Conservation (phyloP, 2,329 filamentous ascomycete species). For the Fusarium floridanum region DNA sequence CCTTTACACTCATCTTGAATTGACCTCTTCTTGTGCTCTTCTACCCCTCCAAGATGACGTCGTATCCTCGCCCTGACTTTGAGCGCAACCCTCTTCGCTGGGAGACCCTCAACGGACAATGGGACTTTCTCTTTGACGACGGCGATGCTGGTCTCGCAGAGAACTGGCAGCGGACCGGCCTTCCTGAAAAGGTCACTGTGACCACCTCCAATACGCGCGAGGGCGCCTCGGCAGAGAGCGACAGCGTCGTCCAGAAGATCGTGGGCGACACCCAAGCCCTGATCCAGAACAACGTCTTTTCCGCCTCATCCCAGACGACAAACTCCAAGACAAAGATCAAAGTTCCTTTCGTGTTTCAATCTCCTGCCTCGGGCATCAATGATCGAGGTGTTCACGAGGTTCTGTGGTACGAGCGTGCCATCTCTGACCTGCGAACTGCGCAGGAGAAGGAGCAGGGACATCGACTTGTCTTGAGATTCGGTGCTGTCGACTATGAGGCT, state of each 20-base stretch:
- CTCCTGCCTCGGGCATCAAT: constrained; percentile 72
- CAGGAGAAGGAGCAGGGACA: constrained; percentile 57
- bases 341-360: constrained; percentile 76
- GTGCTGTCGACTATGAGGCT: constrained; percentile 73
- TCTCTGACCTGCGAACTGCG: constrained; percentile 62
- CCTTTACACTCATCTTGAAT: neutral
- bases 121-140: constrained; percentile 76
- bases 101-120: constrained; percentile 72
- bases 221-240: constrained; percentile 53
- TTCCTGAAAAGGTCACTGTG: constrained; percentile 59
- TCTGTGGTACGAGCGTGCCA: constrained; percentile 72
- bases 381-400: constrained; percentile 74
- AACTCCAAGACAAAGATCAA: constrained; percentile 66
- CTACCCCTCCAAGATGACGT: constrained; percentile 32
- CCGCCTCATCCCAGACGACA: constrained; percentile 44
- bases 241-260: constrained; percentile 58
- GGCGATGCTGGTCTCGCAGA: constrained; percentile 66
- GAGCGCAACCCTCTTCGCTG: constrained; percentile 67
- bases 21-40: neutral
- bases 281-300: constrained; percentile 60
- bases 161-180: constrained; percentile 65
- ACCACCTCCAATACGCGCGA: constrained; percentile 38
- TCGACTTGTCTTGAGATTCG: constrained; percentile 66
- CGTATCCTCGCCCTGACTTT: constrained; percentile 76
- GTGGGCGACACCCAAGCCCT: constrained; percentile 62